Base-by-base conservation (phyloP, 768 basidiomycete genomes). In the Podaxis rugospora region DNA sequence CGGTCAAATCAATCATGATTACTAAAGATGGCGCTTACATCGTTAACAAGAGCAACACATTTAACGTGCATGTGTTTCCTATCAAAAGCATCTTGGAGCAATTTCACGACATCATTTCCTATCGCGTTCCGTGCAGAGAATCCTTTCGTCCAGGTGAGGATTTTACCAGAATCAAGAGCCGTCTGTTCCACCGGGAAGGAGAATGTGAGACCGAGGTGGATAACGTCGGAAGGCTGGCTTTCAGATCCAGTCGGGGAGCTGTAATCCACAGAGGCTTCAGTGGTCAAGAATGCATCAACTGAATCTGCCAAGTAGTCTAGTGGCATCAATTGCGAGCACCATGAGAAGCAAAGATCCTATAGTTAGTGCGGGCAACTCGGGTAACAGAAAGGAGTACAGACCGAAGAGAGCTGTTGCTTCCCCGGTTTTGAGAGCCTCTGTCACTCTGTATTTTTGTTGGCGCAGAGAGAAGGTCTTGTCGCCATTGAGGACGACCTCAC, bases 111-210 rank as follows among this genome's bases (percentile, higher is more conserved):
- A 69, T 98, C 95, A 66, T 93, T 80, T 44, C 94, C 93, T 51
- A 93, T 74, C 0, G 94, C 94, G 68, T 94, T 92, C 71, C 87
- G 93, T 13, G 93, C 93, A n/a, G 89, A 74, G 72, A 97, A 98
- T 3, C 95, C 97, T 74, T 98, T 96, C 3, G 93, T 98, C 93
- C 93, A 95, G 0, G 92, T 96, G 37, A 98, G 78, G 63, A 99
- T 89, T 62, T 87, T 92, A 0, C 97, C 97, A 23, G 87, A 85
- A 66, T 89, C 89, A 23, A 98, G 81, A 0, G 97, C 95, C 0
- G 93, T 94, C 71, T 99, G 97, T 68, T 97, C 93, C 28, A 98
- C 97, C 1, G 97, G 97, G 78, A 98, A 97, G 28, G 92, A 95
- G 73, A 98, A 99, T 0, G 97, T 98, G 55, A 99, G 82, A 7